phyloP scores from a whole-genome alignment of 1,139 yeast genomes.

The Saccharomyces hybrid region DNA sequence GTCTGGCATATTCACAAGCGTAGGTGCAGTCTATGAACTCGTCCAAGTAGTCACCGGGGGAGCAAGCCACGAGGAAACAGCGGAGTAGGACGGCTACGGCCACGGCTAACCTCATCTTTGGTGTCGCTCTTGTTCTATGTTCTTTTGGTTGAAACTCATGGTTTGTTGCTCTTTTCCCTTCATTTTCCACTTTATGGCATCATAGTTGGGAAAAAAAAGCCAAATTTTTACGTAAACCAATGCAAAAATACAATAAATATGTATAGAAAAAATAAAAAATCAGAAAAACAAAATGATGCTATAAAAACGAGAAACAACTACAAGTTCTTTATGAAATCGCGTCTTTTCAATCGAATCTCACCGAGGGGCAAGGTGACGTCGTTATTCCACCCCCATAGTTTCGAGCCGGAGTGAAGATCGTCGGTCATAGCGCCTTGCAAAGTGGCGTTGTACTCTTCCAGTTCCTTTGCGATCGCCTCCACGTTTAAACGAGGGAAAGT shows the following conservation, averaged over 20 bases:
- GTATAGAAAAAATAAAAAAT: not conserved
- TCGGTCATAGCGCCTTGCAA: not conserved
- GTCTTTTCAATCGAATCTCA: not conserved
- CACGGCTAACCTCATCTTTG: not conserved
- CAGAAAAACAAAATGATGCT: not conserved
- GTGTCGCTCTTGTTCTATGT: not conserved
- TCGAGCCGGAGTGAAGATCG: not conserved
- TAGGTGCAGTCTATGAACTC: conserved; percentile 60
- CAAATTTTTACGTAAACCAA: not conserved
- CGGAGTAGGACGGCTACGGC: not conserved
- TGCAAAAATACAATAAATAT: not conserved
- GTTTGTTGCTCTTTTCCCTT: not conserved
- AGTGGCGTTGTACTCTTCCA: not conserved
- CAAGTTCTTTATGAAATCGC: not conserved
- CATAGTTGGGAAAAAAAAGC: not conserved
- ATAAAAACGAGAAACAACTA: not conserved
- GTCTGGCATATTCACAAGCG: conserved; percentile 42
- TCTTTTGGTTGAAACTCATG: not conserved
- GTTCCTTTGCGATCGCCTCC: not conserved
- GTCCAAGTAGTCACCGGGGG: conserved; percentile 71
- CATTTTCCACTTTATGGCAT: not conserved
- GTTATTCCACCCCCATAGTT: not conserved
- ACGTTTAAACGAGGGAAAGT: not conserved
- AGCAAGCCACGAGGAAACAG: conserved; percentile 33
- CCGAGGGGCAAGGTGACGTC: not conserved